These are phyloP conservation scores for Paraleonurus japonicus DNA, from an alignment of 257 asterid species.

Conservation along the genomic window DNA sequence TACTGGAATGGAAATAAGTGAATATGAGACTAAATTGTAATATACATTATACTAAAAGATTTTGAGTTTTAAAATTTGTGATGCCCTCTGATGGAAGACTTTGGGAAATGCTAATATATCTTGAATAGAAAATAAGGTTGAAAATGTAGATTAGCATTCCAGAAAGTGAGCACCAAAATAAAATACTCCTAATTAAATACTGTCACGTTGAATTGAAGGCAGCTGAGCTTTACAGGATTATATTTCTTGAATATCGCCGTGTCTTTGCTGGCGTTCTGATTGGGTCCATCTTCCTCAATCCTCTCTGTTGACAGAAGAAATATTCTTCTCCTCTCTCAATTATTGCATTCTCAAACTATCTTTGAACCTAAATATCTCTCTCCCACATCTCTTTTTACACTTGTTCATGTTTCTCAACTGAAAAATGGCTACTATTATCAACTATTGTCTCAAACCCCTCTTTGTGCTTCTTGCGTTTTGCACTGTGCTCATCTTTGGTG, in stretches of 20 bases:
- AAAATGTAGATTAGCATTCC: neutral
- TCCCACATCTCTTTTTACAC: neutral
- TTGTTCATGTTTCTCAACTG: neutral
- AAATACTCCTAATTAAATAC: neutral
- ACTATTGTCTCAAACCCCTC: slow-evolving; percentile 45
- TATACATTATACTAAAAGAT: no score
- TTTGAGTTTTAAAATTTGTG: no score
- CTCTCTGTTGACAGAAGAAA: neutral
- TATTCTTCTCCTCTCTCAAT: neutral
- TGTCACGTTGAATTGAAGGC: neutral
- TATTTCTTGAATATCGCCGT: neutral
- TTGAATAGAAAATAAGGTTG: no score
- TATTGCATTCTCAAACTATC: slow-evolving; percentile 13
- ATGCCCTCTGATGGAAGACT: no score
- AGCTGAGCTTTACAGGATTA: neutral
- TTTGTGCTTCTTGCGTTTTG: slow-evolving; percentile 70
- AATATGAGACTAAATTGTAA: no score
- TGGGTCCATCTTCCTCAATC: neutral
- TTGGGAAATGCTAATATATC: neutral
- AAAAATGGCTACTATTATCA: slow-evolving; percentile 46
- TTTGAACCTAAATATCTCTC: slow-evolving; percentile 9
- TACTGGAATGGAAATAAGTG: no score
- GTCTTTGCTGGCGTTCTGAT: neutral
- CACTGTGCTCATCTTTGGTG: slow-evolving; percentile 68
- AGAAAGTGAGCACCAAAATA: neutral